Percentiles rank a stretch among this genome's conserved stretches.
Conservation (phyloP, 257 asterid genomes). For the Knoxia roxburghii region DNA sequence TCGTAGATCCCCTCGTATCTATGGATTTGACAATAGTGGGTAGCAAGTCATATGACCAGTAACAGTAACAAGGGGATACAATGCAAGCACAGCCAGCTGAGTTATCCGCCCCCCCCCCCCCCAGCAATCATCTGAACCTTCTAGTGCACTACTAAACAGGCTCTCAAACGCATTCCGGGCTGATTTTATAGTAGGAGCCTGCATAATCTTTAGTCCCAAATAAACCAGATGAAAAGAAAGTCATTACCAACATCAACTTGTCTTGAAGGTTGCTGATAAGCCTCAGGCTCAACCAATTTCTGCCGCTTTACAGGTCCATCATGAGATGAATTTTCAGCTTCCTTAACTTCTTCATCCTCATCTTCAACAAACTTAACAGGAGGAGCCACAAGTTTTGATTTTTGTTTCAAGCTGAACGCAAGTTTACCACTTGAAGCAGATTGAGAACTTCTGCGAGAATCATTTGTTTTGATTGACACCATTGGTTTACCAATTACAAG, state of each 20-base stretch:
- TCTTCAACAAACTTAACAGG: conserved; percentile 72
- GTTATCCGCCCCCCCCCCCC: too few relatives aligned
- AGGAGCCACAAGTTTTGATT: conserved; percentile 65
- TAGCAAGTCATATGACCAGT: background rate
- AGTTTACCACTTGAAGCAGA: conserved; percentile 67
- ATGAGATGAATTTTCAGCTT: conserved; percentile 51
- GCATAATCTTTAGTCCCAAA: conserved; percentile 14
- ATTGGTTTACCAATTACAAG: conserved; percentile 47
- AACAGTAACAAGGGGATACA: background rate
- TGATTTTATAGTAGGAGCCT: conserved; percentile 8
- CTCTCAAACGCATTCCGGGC: background rate
- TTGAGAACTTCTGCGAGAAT: conserved; percentile 35
- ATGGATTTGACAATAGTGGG: background rate
- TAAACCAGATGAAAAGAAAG: conserved; percentile 33
- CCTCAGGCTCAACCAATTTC: conserved; percentile 45
- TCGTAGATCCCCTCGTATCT: background rate
- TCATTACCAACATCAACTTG: conserved; percentile 82
- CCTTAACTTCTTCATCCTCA: conserved; percentile 64
- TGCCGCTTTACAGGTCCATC: conserved; percentile 65
- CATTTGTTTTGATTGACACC: conserved; percentile 38
- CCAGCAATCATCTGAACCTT: conserved; percentile 1
- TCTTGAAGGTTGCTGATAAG: conserved; percentile 39
- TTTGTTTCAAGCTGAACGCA: conserved; percentile 90
- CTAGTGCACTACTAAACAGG: background rate
- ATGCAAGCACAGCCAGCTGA: background rate